Evolutionary conservation across 1,139 yeast genomes (phyloP), one percentile per base, ranked within the genome.

Genomic region (Kodamaea alishanica): DNA sequence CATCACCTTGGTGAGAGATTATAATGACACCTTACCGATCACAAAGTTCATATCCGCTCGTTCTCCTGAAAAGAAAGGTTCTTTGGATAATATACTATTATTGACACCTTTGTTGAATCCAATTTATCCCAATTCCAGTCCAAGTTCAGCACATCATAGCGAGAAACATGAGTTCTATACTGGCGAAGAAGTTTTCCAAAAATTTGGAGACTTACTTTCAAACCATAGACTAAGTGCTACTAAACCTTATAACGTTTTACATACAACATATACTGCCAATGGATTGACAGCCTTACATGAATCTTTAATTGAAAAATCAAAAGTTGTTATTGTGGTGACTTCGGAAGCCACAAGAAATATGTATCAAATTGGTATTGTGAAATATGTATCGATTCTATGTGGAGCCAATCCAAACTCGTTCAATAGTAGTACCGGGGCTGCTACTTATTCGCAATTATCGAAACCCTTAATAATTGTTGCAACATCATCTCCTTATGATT

Each of bases 321-420:
- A 76, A 42, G 75, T 77, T 2, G 79, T 80, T 7, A 73, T 80
- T 32, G 72, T 80, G 6, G 62, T 80, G 31, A 78, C 84, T 6
- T 77, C 84, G 4, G 85, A 80, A 50, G 84, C 84, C 6, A 64
- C 77, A 25, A 62, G 84, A 46, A 79, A 80, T 54, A 75, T 79
- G 77, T 79, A 78, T 52, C 85, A 80, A 54, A 73, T 78, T n/a
- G 81, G 82, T 2, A 72, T 80, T 31, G 79, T 81, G 30, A 79
- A 79, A 49, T 78, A 76, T 45, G 74, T 79, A 4, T 67, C 79
- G 6, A 67, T 77, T 23, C 61, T 79, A 15, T 79, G 85, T 56
- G 77, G 80, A 6, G 67, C 73, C 25, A 56, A 66, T 41, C 76
- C 79, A 2, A 51, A 60, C 31, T 57, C 69, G 4, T 58, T 67